Base-by-base conservation (phyloP, 371 early-diverging fungal species). In the Mucor irregularis region DNA sequence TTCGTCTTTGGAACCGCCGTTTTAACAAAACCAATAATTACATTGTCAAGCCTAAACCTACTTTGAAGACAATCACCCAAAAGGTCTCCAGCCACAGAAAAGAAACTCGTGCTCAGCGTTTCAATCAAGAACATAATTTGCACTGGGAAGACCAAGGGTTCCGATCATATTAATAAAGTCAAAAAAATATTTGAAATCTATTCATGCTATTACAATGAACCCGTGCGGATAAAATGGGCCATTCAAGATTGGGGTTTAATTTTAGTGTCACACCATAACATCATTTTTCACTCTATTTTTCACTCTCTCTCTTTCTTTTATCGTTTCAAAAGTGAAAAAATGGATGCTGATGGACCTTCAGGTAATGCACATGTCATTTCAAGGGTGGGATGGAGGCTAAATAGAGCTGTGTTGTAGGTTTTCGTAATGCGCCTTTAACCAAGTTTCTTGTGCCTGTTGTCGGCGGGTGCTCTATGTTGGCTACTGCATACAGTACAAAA, bases 361-460 rank as follows among this genome's bases (percentile, higher is more conserved):
- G 62, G 62, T 62, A 51, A 38, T 1, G 0, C 11, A 9, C 6
- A 17, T 14, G 2, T 16, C 9, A 3, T 37, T 13, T 7, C 21
- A 37, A 6, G 6, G 14, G 28, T 11, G 34, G n/a, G 5, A 9
- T 3, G 31, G 5, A 7, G 31, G 5, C 31, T 22, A 33, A 44
- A 16, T 22, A 21, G 6, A 30, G 6, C 10, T 17, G 10, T 17
- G 10, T 25, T 16, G 8, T 50, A 84, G 84, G 81, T 29, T 85
- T 85, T 61, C 76, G 83, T 58, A 81, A 88, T 61, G 87, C 89
- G 19, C 88, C 88, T 37, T 80, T 85, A 10, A 79, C 86, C 26
- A 88, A 87, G 63, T 75, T 79, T 4, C 34, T 86, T 40, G 73
- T 87, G 25, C 64, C 84, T 37, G 56, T 78, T 37, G 72, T 88